phyloP scores from a whole-genome alignment of 2,329 filamentous ascomycete genomes.

The Pestalotiopsis fici region DNA sequence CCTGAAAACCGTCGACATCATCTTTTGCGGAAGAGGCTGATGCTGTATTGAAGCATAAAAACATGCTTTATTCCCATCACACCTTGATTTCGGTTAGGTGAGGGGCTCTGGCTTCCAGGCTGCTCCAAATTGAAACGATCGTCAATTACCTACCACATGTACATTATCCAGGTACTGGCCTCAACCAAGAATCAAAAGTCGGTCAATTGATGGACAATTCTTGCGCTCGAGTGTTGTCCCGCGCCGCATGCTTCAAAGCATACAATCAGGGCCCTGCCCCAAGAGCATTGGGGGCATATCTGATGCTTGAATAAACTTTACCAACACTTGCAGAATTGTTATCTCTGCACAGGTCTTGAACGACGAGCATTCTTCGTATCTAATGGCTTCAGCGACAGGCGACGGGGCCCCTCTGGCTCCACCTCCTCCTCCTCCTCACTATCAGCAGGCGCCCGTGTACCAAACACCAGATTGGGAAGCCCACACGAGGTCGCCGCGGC shows the following conservation, averaged over 20 bases:
- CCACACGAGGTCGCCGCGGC: constrained; percentile 6
- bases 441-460: constrained; percentile 14
- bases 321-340: background rate
- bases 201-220: too few relatives aligned
- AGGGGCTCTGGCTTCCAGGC: background rate
- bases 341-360: background rate
- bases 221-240: background rate
- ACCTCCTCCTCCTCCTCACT: background rate
- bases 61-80: background rate
- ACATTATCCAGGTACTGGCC: too few relatives aligned
- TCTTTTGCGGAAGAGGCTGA: background rate
- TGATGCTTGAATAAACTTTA: too few relatives aligned
- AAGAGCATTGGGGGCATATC: background rate
- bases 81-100: background rate
- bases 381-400: background rate
- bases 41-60: background rate
- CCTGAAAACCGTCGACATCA: background rate
- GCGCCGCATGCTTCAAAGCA: background rate
- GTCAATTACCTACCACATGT: background rate
- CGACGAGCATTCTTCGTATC: background rate
- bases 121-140: background rate
- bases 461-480: constrained; percentile 18
- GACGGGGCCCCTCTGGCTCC: background rate
- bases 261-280: background rate
- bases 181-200: too few relatives aligned